Conservation (phyloP, 352 stramenopile genomes). For the Phytophthora aleatoria region DNA sequence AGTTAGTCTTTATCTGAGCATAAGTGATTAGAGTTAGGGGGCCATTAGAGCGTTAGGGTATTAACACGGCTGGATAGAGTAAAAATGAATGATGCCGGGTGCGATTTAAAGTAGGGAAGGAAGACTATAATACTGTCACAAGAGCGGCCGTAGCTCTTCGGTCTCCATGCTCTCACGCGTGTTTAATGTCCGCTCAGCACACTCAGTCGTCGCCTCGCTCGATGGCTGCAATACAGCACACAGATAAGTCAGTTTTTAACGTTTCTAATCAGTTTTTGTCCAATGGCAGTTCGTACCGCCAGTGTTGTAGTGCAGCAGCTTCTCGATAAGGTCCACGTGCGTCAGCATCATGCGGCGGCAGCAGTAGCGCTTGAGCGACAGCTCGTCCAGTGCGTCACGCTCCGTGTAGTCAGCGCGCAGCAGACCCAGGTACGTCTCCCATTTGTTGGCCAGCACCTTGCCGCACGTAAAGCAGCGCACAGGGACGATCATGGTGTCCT, state of each 20-base stretch:
- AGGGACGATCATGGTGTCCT: slow-evolving; percentile 96
- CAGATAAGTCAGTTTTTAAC: not conserved
- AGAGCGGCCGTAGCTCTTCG: slow-evolving; percentile 33
- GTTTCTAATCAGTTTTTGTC: not conserved
- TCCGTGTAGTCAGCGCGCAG: slow-evolving; percentile 97
- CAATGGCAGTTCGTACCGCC: slow-evolving; percentile 51
- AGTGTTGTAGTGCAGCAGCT: slow-evolving; percentile 99
- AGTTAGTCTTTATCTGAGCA: slow-evolving; percentile 75
- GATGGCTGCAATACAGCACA: slow-evolving; percentile 57
- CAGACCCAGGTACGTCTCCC: slow-evolving; percentile 98
- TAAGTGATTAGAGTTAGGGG: not conserved
- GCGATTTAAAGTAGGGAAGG: slow-evolving; percentile 50
- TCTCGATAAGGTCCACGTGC: slow-evolving; percentile 99
- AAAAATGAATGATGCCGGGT: slow-evolving; percentile 23
- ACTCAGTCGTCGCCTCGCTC: slow-evolving; percentile 77
- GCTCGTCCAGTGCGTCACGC: slow-evolving; percentile 97
- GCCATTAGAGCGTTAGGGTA: not conserved
- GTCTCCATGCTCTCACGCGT: slow-evolving; percentile 31
- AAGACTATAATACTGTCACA: slow-evolving; percentile 49
- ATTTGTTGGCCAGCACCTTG: slow-evolving; percentile 99
- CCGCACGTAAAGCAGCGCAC: slow-evolving; percentile 99
- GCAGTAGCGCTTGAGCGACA: slow-evolving; percentile 99
- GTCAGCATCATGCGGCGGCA: slow-evolving; percentile 99
- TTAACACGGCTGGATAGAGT: not conserved
- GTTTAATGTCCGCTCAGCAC: slow-evolving; percentile 1